Conservation (phyloP, 2,329 filamentous ascomycete genomes). For the Colletotrichum lentis region DNA sequence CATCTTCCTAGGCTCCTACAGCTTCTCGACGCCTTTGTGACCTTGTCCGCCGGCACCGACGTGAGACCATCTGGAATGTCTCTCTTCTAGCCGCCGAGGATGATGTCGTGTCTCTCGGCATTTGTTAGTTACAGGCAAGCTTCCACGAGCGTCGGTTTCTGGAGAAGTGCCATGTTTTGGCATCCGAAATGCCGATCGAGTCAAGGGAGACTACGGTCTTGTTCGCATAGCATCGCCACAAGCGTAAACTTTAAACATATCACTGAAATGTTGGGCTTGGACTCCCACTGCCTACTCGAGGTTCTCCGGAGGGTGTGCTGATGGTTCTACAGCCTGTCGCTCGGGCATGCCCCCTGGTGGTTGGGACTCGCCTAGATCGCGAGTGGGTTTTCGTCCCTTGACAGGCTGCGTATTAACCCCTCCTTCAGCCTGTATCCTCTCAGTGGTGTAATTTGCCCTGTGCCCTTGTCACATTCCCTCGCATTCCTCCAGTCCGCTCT, state of each 20-base stretch:
- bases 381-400: constrained; percentile 4
- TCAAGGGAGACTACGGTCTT: background rate
- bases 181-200: background rate
- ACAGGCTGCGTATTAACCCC: background rate
- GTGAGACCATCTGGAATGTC: background rate
- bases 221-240: constrained; percentile 5
- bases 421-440: background rate
- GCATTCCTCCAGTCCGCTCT: background rate
- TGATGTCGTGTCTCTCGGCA: background rate
- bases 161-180: background rate
- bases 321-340: background rate
- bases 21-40: background rate
- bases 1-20: background rate
- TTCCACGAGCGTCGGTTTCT: background rate
- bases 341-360: background rate
- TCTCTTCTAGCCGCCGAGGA: background rate
- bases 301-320: background rate
- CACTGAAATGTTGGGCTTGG: background rate
- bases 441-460: background rate
- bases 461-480: constrained; percentile 3
- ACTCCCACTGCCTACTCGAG: background rate
- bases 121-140: background rate
- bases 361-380: background rate
- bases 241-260: background rate
- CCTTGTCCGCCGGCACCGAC: background rate